Percentiles rank a stretch among this genome's conserved stretches.
These are phyloP conservation scores for Citrus mangshanensis DNA, from an alignment of 345 rosid species.

Conservation along the genomic window DNA sequence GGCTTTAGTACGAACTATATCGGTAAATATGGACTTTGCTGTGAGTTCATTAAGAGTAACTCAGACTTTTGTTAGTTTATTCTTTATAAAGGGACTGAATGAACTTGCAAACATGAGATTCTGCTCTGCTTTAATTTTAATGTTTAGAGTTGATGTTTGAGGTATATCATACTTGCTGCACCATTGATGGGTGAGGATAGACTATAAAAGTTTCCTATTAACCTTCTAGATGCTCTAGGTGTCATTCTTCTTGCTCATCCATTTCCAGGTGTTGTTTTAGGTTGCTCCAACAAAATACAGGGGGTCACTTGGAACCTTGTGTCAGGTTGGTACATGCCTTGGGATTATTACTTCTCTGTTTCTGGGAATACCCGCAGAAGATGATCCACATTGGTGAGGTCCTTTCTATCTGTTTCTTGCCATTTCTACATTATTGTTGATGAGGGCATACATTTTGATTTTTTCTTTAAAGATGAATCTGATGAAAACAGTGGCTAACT, in stretches of 20 bases:
- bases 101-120: neutral
- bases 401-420: constrained; percentile 10
- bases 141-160: constrained; percentile 7
- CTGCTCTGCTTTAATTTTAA: neutral
- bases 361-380: constrained; percentile 59
- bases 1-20: neutral
- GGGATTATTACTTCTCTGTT: constrained; percentile 61
- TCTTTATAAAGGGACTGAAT: neutral
- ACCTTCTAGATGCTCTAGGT: neutral
- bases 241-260: constrained; percentile 5
- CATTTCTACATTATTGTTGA: neutral
- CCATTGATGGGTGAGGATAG: no score
- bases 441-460: neutral
- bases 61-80: neutral
- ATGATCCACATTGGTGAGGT: constrained; percentile 72
- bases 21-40: neutral
- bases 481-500: neutral
- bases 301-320: constrained; percentile 64
- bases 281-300: constrained; percentile 77
- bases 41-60: neutral
- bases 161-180: neutral
- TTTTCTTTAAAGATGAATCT: neutral
- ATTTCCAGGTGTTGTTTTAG: constrained; percentile 29
- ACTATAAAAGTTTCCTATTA: neutral
- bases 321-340: constrained; percentile 71